Conservation (phyloP, 2,329 filamentous ascomycete species). For the Colletotrichum costaricense region DNA sequence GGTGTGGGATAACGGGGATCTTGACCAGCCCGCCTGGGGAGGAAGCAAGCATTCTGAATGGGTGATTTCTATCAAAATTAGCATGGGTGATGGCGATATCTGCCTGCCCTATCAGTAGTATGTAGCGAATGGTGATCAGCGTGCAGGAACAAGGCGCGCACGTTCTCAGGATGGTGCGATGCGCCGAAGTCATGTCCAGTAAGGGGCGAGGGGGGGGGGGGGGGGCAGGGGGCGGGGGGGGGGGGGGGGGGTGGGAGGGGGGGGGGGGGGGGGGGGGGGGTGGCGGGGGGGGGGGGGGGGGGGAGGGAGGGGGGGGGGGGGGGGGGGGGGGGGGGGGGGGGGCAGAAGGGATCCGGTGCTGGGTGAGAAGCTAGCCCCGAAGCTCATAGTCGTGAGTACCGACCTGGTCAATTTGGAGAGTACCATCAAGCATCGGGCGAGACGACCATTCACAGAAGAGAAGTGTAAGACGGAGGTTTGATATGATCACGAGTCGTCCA, state of each 20-base stretch:
- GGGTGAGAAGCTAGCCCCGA: background rate
- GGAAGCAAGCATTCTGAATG: background rate
- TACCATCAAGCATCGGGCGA: background rate
- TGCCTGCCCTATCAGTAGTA: conserved; percentile 13
- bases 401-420: background rate
- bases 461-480: background rate
- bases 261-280: too few relatives aligned
- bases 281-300: too few relatives aligned
- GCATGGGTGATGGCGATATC: conserved; percentile 31
- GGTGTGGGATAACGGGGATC: background rate
- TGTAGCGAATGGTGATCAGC: background rate
- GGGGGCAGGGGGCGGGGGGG: background rate
- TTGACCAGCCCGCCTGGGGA: background rate
- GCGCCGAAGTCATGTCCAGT: conserved; percentile 20
- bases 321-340: background rate
- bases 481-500: background rate
- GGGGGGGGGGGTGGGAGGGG: background rate
- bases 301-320: too few relatives aligned
- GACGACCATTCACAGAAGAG: background rate
- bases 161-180: conserved; percentile 28
- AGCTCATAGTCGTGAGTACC: background rate
- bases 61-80: background rate
- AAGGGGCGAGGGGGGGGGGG: background rate
- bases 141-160: conserved; percentile 7
- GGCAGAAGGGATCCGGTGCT: background rate